These are phyloP conservation scores for Suillus spraguei DNA, from an alignment of 768 basidiomycete species.

Conservation along the genomic window DNA sequence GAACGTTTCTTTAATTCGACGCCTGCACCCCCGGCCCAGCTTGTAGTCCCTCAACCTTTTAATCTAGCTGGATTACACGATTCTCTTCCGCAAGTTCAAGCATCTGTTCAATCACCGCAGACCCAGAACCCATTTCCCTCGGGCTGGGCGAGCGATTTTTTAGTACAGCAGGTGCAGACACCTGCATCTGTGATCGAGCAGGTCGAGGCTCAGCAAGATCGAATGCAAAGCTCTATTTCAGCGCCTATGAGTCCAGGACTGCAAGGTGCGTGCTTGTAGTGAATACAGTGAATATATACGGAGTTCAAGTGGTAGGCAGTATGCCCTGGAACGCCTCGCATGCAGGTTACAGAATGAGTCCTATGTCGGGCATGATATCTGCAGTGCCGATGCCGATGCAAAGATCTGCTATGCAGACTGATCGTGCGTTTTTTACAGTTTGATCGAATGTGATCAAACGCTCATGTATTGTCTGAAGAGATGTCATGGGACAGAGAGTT, in stretches of 20 bases:
- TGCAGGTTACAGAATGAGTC: slow-evolving; percentile 40
- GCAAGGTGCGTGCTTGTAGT: slow-evolving; percentile 22
- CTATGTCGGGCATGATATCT: slow-evolving; percentile 38
- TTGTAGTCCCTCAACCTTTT: slow-evolving; percentile 47
- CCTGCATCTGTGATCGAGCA: slow-evolving; percentile 9
- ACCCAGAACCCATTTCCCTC: slow-evolving; percentile 29
- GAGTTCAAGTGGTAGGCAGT: slow-evolving; percentile 29
- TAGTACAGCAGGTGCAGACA: slow-evolving; percentile 24
- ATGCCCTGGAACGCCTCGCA: slow-evolving; percentile 44
- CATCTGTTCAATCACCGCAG: slow-evolving; percentile 20
- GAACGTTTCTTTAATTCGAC: slow-evolving; percentile 62
- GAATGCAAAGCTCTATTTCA: slow-evolving; percentile 10
- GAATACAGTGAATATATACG: background rate
- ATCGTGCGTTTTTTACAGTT: slow-evolving; percentile 43
- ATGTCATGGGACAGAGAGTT: slow-evolving; percentile 67
- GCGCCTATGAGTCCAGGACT: slow-evolving; percentile 8
- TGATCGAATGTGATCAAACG: background rate
- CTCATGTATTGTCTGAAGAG: slow-evolving; percentile 17
- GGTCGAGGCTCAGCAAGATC: slow-evolving; percentile 19
- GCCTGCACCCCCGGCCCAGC: slow-evolving; percentile 31
- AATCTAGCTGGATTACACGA: slow-evolving; percentile 52
- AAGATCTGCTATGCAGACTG: slow-evolving; percentile 32
- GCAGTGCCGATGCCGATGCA: slow-evolving; percentile 23
- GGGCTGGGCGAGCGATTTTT: slow-evolving; percentile 69
- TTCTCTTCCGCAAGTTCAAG: slow-evolving; percentile 20